Evolutionary conservation across 306 rosid species (phyloP).

Genomic region (Cucumis hystrix): DNA sequence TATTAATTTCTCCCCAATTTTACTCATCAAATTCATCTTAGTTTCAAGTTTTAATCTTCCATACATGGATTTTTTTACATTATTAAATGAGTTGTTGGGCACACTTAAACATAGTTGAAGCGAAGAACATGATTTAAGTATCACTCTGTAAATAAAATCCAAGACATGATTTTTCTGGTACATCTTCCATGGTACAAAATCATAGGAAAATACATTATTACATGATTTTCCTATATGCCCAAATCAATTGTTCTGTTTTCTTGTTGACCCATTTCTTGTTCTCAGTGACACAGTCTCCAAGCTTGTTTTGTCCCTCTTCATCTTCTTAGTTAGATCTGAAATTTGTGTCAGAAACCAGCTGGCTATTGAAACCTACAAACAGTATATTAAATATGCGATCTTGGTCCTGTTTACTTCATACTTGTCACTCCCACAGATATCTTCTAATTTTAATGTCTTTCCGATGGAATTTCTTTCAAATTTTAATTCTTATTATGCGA

Average conservation of each 20-base stretch:
- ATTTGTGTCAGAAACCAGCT: conserved; percentile 2
- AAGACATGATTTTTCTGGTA: not conserved
- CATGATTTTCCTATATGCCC: not conserved
- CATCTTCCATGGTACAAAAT: conserved; percentile 5
- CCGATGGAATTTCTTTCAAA: not conserved
- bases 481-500: not conserved
- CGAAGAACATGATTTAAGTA: not conserved
- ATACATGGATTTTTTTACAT: too few species aligned
- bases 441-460: not conserved
- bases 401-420: not conserved
- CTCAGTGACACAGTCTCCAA: not conserved
- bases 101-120: not conserved
- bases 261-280: conserved; percentile 12
- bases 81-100: not conserved
- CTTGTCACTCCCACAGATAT: not conserved
- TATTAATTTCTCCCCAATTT: not conserved
- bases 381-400: not conserved
- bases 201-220: not conserved
- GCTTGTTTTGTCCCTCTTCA: not conserved
- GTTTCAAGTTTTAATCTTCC: not conserved
- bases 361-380: not conserved
- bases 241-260: not conserved
- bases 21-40: not conserved
- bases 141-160: too few species aligned
- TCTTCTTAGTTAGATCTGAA: not conserved